Evolutionary conservation across 495 filamentous ascomycete species (phyloP).

Genomic region (Pseudotulostoma volvatum): DNA sequence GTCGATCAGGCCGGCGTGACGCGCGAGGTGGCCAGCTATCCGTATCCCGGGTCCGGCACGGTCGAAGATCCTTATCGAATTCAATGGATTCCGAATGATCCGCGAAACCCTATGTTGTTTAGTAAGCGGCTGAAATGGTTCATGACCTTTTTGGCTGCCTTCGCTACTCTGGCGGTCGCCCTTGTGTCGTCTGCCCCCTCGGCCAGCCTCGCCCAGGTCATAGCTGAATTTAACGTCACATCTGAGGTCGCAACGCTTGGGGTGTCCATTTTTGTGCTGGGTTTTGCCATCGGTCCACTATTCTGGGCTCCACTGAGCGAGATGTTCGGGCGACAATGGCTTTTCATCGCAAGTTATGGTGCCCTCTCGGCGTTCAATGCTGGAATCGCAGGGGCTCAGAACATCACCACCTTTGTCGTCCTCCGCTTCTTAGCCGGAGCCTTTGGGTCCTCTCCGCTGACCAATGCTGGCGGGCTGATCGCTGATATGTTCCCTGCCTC

Average conservation of each 20-base stretch:
- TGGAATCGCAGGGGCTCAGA: slow-evolving; percentile 43
- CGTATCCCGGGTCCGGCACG: slow-evolving; percentile 55
- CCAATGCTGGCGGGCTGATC: slow-evolving; percentile 59
- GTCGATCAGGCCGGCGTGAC: slow-evolving; percentile 38
- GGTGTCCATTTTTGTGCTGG: slow-evolving; percentile 58
- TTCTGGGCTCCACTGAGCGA: slow-evolving; percentile 54
- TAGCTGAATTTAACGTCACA: slow-evolving; percentile 40
- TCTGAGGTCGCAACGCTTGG: slow-evolving; percentile 47
- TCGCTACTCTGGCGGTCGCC: slow-evolving; percentile 56
- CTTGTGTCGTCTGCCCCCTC: slow-evolving; percentile 65
- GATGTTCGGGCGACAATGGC: slow-evolving; percentile 54
- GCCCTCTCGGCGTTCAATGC: slow-evolving; percentile 54
- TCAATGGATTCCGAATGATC: slow-evolving; percentile 56
- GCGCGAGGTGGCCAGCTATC: slow-evolving; percentile 37
- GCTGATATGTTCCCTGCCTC: slow-evolving; percentile 54
- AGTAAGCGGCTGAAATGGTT: slow-evolving; percentile 46
- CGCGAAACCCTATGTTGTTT: slow-evolving; percentile 57
- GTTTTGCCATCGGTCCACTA: slow-evolving; percentile 51
- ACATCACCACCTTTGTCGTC: slow-evolving; percentile 49
- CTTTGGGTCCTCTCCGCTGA: slow-evolving; percentile 60
- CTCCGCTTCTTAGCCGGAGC: slow-evolving; percentile 65
- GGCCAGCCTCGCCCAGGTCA: slow-evolving; percentile 49
- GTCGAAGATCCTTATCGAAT: slow-evolving; percentile 58
- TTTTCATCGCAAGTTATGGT: slow-evolving; percentile 48
- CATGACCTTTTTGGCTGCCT: slow-evolving; percentile 46